Conservation (phyloP, 345 rosid genomes). For the Nephelium lappaceum region DNA sequence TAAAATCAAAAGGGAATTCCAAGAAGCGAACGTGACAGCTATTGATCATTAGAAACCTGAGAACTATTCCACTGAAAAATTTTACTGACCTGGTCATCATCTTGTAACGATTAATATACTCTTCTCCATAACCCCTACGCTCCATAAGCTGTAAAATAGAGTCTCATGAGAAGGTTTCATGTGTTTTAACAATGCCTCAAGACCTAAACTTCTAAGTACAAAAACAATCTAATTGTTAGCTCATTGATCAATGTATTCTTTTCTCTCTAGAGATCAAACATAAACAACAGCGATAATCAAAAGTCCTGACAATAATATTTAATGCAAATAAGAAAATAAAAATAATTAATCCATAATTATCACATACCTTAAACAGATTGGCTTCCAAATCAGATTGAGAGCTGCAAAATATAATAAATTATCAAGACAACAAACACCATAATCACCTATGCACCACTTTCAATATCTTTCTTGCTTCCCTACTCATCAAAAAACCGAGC, state of each 20-base stretch:
- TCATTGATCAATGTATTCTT: neutral
- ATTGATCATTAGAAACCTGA: conserved; percentile 1
- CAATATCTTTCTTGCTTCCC: neutral
- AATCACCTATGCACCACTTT: neutral
- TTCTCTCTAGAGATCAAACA: neutral
- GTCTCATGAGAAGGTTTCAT: conserved; percentile 17
- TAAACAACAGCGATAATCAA: conserved; percentile 2
- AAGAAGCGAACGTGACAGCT: neutral
- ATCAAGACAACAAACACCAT: neutral
- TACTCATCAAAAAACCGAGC: neutral
- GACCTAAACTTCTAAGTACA: neutral
- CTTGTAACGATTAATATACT: conserved; percentile 83
- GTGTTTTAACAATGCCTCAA: neutral
- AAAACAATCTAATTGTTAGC: neutral
- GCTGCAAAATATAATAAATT: conserved; percentile 46
- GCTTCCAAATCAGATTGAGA: conserved; percentile 94
- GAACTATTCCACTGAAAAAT: conserved; percentile 5
- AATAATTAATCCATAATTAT: neutral
- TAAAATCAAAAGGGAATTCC: neutral
- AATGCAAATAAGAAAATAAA: neutral
- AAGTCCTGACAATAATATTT: neutral
- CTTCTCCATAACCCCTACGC: conserved; percentile 89
- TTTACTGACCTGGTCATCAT: conserved; percentile 90
- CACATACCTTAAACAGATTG: conserved; percentile 78
- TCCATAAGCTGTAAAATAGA: conserved; percentile 75